These are phyloP conservation scores for Chlorella ohadii DNA, from an alignment of 139 green algal genomes.

Conservation along the genomic window DNA sequence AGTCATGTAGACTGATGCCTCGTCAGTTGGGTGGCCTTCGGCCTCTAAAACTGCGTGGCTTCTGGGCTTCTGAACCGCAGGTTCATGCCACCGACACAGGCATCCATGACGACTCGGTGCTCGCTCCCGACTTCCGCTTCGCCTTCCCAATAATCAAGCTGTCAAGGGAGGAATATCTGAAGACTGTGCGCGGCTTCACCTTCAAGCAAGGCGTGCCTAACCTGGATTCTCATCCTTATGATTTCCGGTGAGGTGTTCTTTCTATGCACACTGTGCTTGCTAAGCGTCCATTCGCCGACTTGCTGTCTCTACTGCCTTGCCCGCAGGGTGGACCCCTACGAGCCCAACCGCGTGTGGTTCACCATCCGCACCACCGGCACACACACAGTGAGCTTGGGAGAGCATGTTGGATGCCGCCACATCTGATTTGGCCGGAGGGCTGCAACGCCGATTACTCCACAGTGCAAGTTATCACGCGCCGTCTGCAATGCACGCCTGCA, in stretches of 20 bases:
- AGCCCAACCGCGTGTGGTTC: conserved; percentile 80
- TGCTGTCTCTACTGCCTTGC: too few species aligned
- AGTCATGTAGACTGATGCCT: too few species aligned
- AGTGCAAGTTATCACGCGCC: too few species aligned
- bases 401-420: too few species aligned
- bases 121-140: conserved; percentile 64
- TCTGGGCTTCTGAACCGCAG: too few species aligned
- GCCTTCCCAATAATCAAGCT: conserved; percentile 46
- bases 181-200: conserved; percentile 30
- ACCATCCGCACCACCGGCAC: conserved; percentile 57
- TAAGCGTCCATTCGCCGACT: too few species aligned
- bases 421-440: too few species aligned
- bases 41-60: too few species aligned
- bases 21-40: too few species aligned
- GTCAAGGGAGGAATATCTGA: conserved; percentile 18
- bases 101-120: conserved; percentile 36
- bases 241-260: conserved; percentile 35
- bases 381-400: conserved; percentile 25
- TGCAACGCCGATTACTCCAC: too few species aligned
- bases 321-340: conserved; percentile 68
- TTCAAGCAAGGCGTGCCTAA: conserved; percentile 38
- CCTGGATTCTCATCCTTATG: conserved; percentile 56
- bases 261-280: too few species aligned
- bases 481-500: too few species aligned
- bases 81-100: conserved; percentile 24